Evolutionary conservation across 495 filamentous ascomycete genomes (phyloP).

Genomic region (Penicillium flavigenum): DNA sequence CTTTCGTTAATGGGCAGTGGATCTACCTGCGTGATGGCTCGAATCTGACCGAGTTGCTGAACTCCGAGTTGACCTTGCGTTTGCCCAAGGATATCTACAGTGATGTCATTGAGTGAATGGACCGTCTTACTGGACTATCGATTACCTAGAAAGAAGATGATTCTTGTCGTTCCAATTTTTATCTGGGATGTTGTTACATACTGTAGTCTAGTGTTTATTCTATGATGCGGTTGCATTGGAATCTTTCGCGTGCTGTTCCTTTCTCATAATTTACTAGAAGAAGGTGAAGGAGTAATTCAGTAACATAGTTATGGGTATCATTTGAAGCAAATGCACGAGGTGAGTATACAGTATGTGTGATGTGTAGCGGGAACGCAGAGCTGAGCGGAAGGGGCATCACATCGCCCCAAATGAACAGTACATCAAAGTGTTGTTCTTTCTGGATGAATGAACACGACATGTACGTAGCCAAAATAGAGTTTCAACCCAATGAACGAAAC

Average conservation of each 20-base stretch:
- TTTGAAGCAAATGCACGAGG: not conserved
- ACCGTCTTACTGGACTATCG: not conserved
- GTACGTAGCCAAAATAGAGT: not conserved
- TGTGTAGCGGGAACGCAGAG: not conserved
- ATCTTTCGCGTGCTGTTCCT: not conserved
- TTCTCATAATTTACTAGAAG: not conserved
- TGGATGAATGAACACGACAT: not conserved
- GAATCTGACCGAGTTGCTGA: slow-evolving; percentile 68
- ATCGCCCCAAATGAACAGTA: not conserved
- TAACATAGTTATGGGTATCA: not conserved
- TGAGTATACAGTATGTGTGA: not conserved
- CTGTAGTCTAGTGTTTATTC: not conserved
- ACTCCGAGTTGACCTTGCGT: slow-evolving; percentile 58
- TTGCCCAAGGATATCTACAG: slow-evolving; percentile 46
- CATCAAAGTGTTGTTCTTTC: not conserved
- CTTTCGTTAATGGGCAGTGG: slow-evolving; percentile 61
- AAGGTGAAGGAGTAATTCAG: not conserved
- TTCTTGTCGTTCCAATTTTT: not conserved
- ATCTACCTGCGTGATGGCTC: slow-evolving; percentile 79
- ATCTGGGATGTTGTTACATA: slow-evolving; percentile 1
- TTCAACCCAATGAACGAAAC: not conserved
- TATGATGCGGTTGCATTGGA: not conserved
- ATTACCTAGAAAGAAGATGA: slow-evolving; percentile 2
- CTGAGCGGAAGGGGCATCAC: not conserved
- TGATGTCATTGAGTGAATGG: slow-evolving; percentile 22